These are phyloP conservation scores for Amphichorda felina DNA, from an alignment of 2,329 filamentous ascomycete species.

Conservation along the genomic window DNA sequence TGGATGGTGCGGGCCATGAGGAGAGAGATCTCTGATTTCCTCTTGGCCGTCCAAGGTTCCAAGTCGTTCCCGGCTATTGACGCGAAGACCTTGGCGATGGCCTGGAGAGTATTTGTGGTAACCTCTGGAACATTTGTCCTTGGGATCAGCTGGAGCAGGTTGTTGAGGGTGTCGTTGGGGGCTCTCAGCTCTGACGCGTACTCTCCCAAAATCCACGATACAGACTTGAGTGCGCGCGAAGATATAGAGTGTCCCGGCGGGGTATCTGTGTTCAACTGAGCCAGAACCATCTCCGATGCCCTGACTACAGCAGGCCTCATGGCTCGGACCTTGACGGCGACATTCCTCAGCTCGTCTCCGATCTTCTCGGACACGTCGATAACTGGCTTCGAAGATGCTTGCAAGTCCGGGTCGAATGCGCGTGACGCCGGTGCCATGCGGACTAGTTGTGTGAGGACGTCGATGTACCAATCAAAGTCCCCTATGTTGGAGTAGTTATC, in stretches of 20 bases:
- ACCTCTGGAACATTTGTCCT: slow-evolving; percentile 47
- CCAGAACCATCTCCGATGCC: slow-evolving; percentile 67
- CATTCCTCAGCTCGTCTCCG: slow-evolving; percentile 75
- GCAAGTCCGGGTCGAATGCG: slow-evolving; percentile 22
- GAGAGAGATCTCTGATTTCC: slow-evolving; percentile 64
- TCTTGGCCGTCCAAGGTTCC: slow-evolving; percentile 57
- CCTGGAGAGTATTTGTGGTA: slow-evolving; percentile 72
- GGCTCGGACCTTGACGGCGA: slow-evolving; percentile 82
- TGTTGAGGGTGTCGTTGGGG: slow-evolving; percentile 61
- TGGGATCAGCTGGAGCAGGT: slow-evolving; percentile 57
- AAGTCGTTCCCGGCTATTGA: slow-evolving; percentile 54
- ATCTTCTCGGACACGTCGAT: slow-evolving; percentile 55
- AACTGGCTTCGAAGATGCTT: slow-evolving; percentile 10
- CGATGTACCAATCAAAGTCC: slow-evolving; percentile 98
- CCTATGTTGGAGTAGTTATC: slow-evolving; percentile 76
- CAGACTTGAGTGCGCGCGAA: slow-evolving; percentile 58
- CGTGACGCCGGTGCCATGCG: slow-evolving; percentile 49
- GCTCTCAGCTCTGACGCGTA: slow-evolving; percentile 62
- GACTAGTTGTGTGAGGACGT: slow-evolving; percentile 76
- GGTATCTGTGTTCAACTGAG: slow-evolving; percentile 40
- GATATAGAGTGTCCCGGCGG: slow-evolving; percentile 43
- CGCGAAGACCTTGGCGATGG: slow-evolving; percentile 75
- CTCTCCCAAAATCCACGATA: slow-evolving; percentile 82
- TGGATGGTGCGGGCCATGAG: slow-evolving; percentile 73
- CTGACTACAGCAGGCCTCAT: slow-evolving; percentile 70